Evolutionary conservation across 192 early-diverging fungal genomes (phyloP), one percentile per base, ranked within the genome.

Genomic region (Gamsiella multidivaricata): DNA sequence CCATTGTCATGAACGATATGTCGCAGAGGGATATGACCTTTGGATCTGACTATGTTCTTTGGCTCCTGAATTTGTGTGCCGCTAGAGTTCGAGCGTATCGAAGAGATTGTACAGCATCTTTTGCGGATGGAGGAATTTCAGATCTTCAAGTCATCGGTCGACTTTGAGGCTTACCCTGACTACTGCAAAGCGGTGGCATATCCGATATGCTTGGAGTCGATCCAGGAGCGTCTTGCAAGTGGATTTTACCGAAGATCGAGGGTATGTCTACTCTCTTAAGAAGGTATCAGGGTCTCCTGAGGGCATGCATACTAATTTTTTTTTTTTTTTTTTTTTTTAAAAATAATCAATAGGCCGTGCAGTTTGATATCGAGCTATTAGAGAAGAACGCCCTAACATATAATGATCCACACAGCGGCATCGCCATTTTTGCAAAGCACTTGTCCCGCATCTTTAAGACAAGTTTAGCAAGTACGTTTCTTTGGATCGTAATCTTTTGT

Each of bases 141-240:
- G 28, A 83, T 88, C 57, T 93, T 92, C 73, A 81, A 89, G 31
- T 73, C 81, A 1, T 82, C 86, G 36, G 92, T 93, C 9, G 87
- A 91, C 60, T 89, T 81, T 51, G 74, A 65, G 43, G 84, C 80
- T 9, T 90, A 92, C 31, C 85, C 88, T 0, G 82, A 88, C 31
- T 94, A 94, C 75, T 73, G 89, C 36, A 60, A 84, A 22, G 62
- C 82, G 31, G 73, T 94, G 14, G 87, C 92, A 0, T 94, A 94
- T 26, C 92, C 92, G 0, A 90, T 92, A 41, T 92, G 90, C 34
- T 57, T 94, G 33, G 83, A 89, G 33, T 80, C 88, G 10, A 81
- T 94, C 12, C 65, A 73, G 18, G 81, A 88, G 25, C 81, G 92
- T 18, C 47, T 92, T 9, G 54, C 69, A 2, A 88, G 75, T 57